These are phyloP conservation scores for Canavalia ensiformis DNA, from an alignment of 306 rosid species.

Conservation along the genomic window DNA sequence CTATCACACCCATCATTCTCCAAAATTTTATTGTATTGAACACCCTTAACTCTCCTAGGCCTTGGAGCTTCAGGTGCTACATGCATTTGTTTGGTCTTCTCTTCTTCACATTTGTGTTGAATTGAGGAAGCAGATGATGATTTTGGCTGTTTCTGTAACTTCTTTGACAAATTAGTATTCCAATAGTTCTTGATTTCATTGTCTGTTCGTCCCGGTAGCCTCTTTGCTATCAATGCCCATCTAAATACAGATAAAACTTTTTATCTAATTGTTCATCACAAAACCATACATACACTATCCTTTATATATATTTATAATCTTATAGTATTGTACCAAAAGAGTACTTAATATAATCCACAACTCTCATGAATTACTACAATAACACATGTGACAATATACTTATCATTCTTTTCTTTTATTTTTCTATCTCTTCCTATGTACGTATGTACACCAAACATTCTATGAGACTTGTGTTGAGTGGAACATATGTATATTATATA, in stretches of 20 bases:
- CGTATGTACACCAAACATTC: no score
- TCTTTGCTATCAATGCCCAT: constrained; percentile 84
- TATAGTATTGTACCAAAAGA: no score
- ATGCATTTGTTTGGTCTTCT: constrained; percentile 24
- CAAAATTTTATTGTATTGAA: constrained; percentile 7
- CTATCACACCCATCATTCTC: constrained; percentile 11
- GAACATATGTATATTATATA: not conserved
- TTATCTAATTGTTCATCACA: not conserved
- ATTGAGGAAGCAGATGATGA: constrained; percentile 18
- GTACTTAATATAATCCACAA: not conserved
- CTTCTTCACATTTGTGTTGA: not conserved
- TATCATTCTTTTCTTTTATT: no score
- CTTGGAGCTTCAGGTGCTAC: constrained; percentile 43
- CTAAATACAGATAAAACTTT: constrained; percentile 44
- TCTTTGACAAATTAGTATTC: constrained; percentile 66
- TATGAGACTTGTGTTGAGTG: not conserved
- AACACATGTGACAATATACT: no score
- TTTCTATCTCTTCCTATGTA: no score
- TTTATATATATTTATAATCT: not conserved
- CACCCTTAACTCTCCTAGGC: constrained; percentile 44
- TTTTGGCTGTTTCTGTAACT: constrained; percentile 16
- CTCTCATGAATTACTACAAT: not conserved
- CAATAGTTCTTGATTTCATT: constrained; percentile 87
- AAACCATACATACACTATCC: not conserved
- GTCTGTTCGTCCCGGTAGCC: constrained; percentile 92